These are phyloP conservation scores for Xylaria palmicola DNA, from an alignment of 495 filamentous ascomycete genomes.

Conservation along the genomic window DNA sequence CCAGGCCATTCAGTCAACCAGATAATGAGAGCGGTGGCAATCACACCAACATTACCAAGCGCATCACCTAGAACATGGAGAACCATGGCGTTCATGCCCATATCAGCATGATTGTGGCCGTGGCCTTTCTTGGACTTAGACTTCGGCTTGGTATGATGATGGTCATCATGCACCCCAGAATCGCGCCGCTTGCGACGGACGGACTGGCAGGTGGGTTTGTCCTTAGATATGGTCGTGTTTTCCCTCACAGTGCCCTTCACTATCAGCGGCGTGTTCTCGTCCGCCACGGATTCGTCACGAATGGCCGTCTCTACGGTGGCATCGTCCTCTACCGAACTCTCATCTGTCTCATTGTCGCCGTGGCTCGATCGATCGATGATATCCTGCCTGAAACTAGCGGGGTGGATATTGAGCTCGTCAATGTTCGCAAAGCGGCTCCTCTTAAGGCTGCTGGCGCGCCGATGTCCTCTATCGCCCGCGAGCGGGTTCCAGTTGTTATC, in stretches of 20 bases:
- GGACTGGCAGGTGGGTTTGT: constrained; percentile 22
- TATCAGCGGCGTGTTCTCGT: constrained; percentile 47
- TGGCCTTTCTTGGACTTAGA: constrained; percentile 53
- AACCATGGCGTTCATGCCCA: constrained; percentile 98
- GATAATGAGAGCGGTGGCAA: constrained; percentile 86
- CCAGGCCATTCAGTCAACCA: constrained; percentile 71
- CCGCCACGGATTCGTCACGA: constrained; percentile 48
- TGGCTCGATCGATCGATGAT: constrained; percentile 69
- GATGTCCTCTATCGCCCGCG: constrained; percentile 40
- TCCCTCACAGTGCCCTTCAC: constrained; percentile 25
- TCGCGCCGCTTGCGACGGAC: constrained; percentile 32
- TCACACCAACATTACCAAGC: constrained; percentile 95
- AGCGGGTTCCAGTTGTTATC: constrained; percentile 35
- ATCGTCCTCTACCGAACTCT: constrained; percentile 51
- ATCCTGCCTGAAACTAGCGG: constrained; percentile 85
- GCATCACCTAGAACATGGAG: constrained; percentile 96
- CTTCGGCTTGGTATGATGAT: constrained; percentile 81
- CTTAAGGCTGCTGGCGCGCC: constrained; percentile 52
- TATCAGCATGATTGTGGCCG: constrained; percentile 77
- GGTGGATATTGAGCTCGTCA: constrained; percentile 80
- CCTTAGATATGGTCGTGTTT: constrained; percentile 18
- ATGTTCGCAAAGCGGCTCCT: constrained; percentile 54
- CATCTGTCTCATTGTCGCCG: constrained; percentile 44
- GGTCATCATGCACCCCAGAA: constrained; percentile 55
- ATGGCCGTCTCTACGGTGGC: constrained; percentile 51